These are phyloP conservation scores for Lactarius tabidus DNA, from an alignment of 768 basidiomycete genomes.

Conservation along the genomic window DNA sequence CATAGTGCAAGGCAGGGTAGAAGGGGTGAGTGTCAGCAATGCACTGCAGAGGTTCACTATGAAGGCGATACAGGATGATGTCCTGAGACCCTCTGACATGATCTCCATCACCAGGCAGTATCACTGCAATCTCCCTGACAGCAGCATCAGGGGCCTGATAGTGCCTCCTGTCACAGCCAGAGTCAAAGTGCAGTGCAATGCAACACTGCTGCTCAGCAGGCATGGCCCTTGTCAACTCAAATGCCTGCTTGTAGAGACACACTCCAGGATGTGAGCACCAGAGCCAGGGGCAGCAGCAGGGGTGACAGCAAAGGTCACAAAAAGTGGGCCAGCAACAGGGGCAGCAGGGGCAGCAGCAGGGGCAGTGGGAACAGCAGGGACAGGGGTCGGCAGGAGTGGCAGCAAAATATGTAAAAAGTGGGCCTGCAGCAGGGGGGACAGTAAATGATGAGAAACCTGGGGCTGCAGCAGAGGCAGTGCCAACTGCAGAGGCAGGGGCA, in stretches of 20 bases:
- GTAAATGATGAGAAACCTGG: too few relatives aligned
- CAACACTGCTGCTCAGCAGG: neutral
- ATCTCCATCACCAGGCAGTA: neutral
- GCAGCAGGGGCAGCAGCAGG: too few relatives aligned
- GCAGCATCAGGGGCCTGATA: neutral
- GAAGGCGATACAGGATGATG: neutral
- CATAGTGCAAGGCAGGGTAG: neutral
- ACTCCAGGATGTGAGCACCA: neutral
- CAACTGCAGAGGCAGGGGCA: neutral
- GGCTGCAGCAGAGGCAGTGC: too few relatives aligned
- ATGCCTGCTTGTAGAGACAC: neutral
- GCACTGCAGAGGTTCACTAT: neutral
- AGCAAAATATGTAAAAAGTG: too few relatives aligned
- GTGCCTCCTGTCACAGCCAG: neutral
- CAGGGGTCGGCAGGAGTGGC: too few relatives aligned
- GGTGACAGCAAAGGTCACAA: neutral
- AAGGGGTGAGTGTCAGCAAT: neutral
- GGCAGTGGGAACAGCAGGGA: too few relatives aligned
- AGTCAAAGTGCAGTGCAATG: slow-evolving; percentile 27
- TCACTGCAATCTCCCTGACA: neutral
- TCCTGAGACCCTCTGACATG: neutral
- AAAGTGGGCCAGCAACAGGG: neutral
- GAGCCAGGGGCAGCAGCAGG: neutral
- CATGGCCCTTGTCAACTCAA: neutral
- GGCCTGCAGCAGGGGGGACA: too few relatives aligned